Percentiles rank a stretch among this genome's conserved stretches.
These are phyloP conservation scores for Naganishia vishniacii DNA, from an alignment of 768 basidiomycete species.

Conservation along the genomic window DNA sequence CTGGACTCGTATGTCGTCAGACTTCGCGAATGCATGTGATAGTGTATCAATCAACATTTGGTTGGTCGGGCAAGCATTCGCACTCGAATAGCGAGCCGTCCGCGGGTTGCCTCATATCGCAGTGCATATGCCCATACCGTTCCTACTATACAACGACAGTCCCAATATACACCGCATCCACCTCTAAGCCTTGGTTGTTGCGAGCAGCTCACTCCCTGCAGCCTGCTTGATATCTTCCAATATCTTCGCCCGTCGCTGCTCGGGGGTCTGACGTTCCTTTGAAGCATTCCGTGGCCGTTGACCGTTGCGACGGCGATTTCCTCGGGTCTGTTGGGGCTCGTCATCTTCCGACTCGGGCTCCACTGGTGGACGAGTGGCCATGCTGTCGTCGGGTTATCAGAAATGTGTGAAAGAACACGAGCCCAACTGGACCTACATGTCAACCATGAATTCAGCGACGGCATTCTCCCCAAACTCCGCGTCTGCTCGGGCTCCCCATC, in stretches of 20 bases:
- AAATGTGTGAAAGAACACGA: not conserved
- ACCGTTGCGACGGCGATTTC: conserved; percentile 7
- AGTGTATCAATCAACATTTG: too few relatives aligned
- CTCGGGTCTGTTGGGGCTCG: not conserved
- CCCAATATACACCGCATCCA: not conserved
- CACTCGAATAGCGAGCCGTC: too few relatives aligned
- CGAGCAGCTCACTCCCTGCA: conserved; percentile 5
- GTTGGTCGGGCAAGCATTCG: too few relatives aligned
- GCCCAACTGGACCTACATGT: conserved; percentile 44
- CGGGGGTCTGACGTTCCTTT: conserved; percentile 1
- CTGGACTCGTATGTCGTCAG: too few relatives aligned
- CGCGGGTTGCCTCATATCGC: too few relatives aligned
- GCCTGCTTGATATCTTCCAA: conserved; percentile 17
- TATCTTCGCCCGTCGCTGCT: conserved; percentile 13
- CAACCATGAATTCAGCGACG: conserved; percentile 68
- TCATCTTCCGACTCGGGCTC: conserved; percentile 4
- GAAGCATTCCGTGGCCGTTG: not conserved
- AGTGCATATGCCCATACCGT: too few relatives aligned
- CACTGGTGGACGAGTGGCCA: not conserved
- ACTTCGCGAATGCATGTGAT: too few relatives aligned
- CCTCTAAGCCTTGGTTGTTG: not conserved
- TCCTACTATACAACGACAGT: not conserved
- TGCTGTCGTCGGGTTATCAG: not conserved
- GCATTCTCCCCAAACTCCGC: conserved; percentile 76
- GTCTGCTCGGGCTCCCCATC: conserved; percentile 75